Evolutionary conservation across 768 basidiomycete species (phyloP).

Genomic region (Lactifluus echinatus): DNA sequence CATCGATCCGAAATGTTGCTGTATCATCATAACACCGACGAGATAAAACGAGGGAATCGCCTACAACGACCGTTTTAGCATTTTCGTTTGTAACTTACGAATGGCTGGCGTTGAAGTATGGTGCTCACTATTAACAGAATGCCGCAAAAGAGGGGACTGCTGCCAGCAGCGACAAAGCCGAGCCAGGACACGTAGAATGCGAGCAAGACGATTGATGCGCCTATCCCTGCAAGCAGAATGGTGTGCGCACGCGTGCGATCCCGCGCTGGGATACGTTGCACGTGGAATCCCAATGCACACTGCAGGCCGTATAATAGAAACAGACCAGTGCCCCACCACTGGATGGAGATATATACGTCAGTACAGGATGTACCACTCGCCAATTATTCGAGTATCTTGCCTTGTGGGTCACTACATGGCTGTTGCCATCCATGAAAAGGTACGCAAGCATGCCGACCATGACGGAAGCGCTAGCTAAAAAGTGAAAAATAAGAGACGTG

Average conservation of each 20-base stretch:
- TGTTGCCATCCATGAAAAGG: not conserved
- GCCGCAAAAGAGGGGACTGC: not conserved
- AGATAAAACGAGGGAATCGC: not conserved
- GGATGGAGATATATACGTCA: not conserved
- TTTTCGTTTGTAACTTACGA: not conserved
- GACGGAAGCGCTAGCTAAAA: conserved; percentile 3
- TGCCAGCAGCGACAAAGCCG: not conserved
- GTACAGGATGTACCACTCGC: not conserved
- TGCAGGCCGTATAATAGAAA: conserved; percentile 1
- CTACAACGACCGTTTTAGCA: not conserved
- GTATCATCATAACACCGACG: conserved; percentile 1
- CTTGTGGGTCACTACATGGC: not conserved
- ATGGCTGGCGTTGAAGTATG: not conserved
- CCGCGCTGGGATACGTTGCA: not conserved
- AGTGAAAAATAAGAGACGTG: too few species aligned
- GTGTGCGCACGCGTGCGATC: not conserved
- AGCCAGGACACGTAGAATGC: conserved; percentile 8
- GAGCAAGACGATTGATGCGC: not conserved
- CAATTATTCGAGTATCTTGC: not conserved
- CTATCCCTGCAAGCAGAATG: not conserved
- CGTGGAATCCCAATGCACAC: conserved; percentile 3
- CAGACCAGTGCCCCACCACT: conserved; percentile 1
- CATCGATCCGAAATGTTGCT: not conserved
- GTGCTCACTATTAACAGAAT: conserved; percentile 2
- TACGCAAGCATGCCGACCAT: conserved; percentile 6